Evolutionary conservation across 78 protist species (phyloP).

Genomic region (Trichosphaerium sp.): DNA sequence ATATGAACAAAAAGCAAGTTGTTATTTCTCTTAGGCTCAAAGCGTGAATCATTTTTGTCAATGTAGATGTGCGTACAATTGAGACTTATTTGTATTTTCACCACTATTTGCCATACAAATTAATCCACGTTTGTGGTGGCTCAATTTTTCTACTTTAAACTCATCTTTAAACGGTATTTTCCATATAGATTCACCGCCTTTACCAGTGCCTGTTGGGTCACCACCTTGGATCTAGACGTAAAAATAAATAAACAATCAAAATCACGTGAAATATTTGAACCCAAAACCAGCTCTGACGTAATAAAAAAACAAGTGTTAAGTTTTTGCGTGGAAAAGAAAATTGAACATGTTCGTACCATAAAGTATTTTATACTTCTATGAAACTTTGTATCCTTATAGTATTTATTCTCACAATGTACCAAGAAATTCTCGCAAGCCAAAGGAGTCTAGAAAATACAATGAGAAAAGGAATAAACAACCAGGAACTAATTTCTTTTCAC

Average conservation of each 20-base stretch:
- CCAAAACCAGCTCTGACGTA: not conserved
- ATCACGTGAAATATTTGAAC: not conserved
- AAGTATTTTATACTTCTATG: slow-evolving; percentile 66
- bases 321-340: not conserved
- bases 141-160: slow-evolving; percentile 3
- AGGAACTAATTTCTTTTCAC: no score
- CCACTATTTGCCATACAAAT: slow-evolving; percentile 75
- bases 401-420: slow-evolving; percentile 17
- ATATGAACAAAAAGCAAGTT: no score
- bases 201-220: slow-evolving; percentile 71
- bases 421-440: slow-evolving; percentile 71
- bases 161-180: slow-evolving; percentile 54
- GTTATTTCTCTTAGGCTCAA: no score
- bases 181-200: slow-evolving; percentile 70
- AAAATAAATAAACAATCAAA: not conserved
- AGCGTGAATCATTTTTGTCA: not conserved
- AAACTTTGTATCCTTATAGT: slow-evolving; percentile 52
- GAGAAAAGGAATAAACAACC: no score
- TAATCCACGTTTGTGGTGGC: slow-evolving; percentile 56
- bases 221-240: slow-evolving; percentile 56
- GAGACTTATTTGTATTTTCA: slow-evolving; percentile 53
- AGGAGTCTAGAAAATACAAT: slow-evolving; percentile 47
- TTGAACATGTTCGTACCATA: slow-evolving; percentile 18
- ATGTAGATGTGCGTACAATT: slow-evolving; percentile 3
- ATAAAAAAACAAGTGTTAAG: not conserved